These are phyloP conservation scores for Suillus subalutaceus DNA, from an alignment of 768 basidiomycete genomes.

Conservation along the genomic window DNA sequence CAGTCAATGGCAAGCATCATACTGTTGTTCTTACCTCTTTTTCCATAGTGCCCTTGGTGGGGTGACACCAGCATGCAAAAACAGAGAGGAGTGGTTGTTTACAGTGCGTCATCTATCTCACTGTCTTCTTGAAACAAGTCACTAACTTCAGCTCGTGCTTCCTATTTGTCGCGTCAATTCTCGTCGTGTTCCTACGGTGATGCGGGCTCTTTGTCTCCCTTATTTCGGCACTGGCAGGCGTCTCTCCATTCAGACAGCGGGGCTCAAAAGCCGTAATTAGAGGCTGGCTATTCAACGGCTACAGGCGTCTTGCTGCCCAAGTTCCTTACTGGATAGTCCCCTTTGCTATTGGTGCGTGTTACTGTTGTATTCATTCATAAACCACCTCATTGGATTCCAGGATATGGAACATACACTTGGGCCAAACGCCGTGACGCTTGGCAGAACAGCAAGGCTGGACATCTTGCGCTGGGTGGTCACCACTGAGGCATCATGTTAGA, in stretches of 20 bases:
- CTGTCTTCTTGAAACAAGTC: not conserved
- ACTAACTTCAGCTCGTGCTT: not conserved
- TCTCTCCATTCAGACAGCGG: conserved; percentile 83
- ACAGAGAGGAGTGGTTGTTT: conserved; percentile 77
- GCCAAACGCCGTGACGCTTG: conserved; percentile 67
- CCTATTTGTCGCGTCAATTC: not conserved
- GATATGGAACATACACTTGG: conserved; percentile 80
- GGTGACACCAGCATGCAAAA: conserved; percentile 71
- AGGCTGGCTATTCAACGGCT: conserved; percentile 86
- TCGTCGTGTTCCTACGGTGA: not conserved
- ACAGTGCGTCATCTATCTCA: conserved; percentile 60
- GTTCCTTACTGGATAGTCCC: conserved; percentile 80
- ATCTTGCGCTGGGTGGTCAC: conserved; percentile 49
- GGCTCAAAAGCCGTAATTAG: conserved; percentile 71
- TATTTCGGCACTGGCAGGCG: conserved; percentile 43
- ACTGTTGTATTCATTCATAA: not conserved
- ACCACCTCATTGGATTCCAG: conserved; percentile 40
- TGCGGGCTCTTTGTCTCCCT: not conserved
- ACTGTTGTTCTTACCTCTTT: not conserved
- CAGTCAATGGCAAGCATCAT: not conserved
- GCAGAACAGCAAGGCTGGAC: conserved; percentile 83
- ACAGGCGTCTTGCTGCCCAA: conserved; percentile 72
- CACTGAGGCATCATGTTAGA: conserved; percentile 9
- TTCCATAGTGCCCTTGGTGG: conserved; percentile 84
- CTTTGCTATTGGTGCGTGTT: conserved; percentile 69